Evolutionary conservation across 2,329 filamentous ascomycete genomes (phyloP).

Genomic region (Paecilomyces niveus): DNA sequence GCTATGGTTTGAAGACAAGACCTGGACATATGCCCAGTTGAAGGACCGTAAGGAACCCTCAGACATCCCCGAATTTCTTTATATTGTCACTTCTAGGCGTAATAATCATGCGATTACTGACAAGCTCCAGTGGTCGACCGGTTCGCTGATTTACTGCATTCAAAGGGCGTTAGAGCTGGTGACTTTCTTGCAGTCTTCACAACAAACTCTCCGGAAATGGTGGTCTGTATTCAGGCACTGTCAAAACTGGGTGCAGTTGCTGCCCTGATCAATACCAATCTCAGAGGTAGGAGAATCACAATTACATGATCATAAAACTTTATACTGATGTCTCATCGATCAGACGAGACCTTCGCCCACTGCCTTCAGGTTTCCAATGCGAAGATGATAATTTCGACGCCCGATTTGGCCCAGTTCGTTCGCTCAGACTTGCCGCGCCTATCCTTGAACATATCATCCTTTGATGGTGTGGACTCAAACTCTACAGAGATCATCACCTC

Average conservation of each 20-base stretch:
- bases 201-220: constrained; percentile 45
- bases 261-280: constrained; percentile 41
- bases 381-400: constrained; percentile 37
- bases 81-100: too few species aligned
- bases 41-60: constrained; percentile 32
- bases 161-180: constrained; percentile 27
- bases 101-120: constrained; percentile 4
- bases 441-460: constrained; percentile 32
- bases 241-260: constrained; percentile 40
- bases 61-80: background rate
- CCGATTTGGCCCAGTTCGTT: constrained; percentile 34
- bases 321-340: background rate
- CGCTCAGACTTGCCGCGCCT: constrained; percentile 27
- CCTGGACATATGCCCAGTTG: constrained; percentile 41
- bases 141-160: constrained; percentile 36
- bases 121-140: constrained; percentile 33
- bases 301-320: background rate
- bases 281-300: constrained; percentile 32
- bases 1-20: constrained; percentile 44
- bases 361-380: constrained; percentile 38
- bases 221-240: constrained; percentile 38
- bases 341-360: constrained; percentile 39
- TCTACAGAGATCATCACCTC: constrained; percentile 18
- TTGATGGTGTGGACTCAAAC: constrained; percentile 17
- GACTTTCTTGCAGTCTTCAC: constrained; percentile 43